Base-by-base conservation (phyloP, 805 yeast species). In the Ogataea angusta region DNA sequence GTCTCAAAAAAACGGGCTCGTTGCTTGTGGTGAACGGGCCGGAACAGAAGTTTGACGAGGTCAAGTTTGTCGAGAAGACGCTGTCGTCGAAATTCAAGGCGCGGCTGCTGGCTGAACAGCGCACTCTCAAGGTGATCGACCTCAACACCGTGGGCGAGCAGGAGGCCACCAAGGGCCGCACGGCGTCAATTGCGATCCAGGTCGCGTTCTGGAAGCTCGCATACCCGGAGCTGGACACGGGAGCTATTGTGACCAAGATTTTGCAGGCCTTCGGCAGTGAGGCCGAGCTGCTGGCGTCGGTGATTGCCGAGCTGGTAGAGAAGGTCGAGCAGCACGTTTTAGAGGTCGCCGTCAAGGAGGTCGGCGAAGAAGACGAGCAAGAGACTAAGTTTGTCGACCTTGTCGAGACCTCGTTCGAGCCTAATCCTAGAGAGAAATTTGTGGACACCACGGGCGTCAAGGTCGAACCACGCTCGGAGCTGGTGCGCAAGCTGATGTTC, bases 191-290 rank as follows among this genome's bases (percentile, higher is more conserved):
- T 60, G 87, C 88, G 36, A 66, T 78, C 42, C 95, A 89, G 66
- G 76, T 83, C 30, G 86, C 82, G 0, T 83, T 87, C 70, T 88
- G 95, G 95, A 73, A 74, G 45, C 67, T 73, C 30, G 76, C 85
- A 6, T 76, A 73, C 47, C 85, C 88, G 12, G 73, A 72, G 28
- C 69, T 79, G 32, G 74, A 73, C 24, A 62, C 60, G 34, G 82
- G 80, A 35, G 80, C 80, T 25, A 72, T 84, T 49, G 88, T 85
- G 45, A 80, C 86, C 63, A 82, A 82, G 60, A 76, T 88, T 52
- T 78, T 83, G 64, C 86, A 82, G 59, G 81, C 93, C 12, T 83
- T 84, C 46, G 93, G 95, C 36, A 75, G 83, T 37, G 88, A 82
- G 48, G 85, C 87, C 45, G 96, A 89, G 66, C 68, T 83, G 44